phyloP scores from a whole-genome alignment of 805 yeast species.

The Sporopachydermia lactativora region DNA sequence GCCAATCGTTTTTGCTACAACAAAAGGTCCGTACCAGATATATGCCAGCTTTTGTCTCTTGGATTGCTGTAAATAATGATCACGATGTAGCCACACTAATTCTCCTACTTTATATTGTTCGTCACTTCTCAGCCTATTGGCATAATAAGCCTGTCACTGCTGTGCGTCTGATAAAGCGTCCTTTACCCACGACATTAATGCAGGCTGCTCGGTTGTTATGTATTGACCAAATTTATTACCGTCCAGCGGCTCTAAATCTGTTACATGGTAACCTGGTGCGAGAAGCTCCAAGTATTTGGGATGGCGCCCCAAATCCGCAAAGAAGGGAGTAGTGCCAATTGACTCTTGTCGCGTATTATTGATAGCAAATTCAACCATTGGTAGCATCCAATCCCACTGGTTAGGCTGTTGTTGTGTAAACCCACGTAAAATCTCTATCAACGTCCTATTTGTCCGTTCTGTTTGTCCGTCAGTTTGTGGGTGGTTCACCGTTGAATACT shows the following conservation, averaged over 20 bases:
- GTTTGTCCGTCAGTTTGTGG: conserved; percentile 14
- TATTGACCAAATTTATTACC: conserved; percentile 4
- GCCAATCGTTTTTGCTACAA: not conserved
- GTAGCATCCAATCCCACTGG: conserved; percentile 3
- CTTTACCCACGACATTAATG: not conserved
- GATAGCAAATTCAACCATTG: conserved; percentile 8
- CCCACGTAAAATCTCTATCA: conserved; percentile 20
- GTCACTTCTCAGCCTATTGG: not conserved
- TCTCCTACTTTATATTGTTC: not conserved
- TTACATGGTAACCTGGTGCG: no score
- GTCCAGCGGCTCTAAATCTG: no score
- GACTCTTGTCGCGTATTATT: conserved; percentile 12
- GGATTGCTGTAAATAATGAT: not conserved
- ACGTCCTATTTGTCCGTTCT: conserved; percentile 6
- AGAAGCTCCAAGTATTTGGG: no score
- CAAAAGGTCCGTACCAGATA: not conserved
- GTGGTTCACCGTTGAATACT: conserved; percentile 7
- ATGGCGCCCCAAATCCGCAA: no score
- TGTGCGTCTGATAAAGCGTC: not conserved
- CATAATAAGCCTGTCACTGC: not conserved
- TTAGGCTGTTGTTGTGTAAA: conserved; percentile 10
- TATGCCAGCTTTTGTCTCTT: not conserved
- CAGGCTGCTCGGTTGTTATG: not conserved
- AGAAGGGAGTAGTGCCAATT: no score
- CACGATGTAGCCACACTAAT: not conserved